Evolutionary conservation across 2,329 filamentous ascomycete species (phyloP), one percentile per base, ranked within the genome.

Genomic region (Penicillium sp.): DNA sequence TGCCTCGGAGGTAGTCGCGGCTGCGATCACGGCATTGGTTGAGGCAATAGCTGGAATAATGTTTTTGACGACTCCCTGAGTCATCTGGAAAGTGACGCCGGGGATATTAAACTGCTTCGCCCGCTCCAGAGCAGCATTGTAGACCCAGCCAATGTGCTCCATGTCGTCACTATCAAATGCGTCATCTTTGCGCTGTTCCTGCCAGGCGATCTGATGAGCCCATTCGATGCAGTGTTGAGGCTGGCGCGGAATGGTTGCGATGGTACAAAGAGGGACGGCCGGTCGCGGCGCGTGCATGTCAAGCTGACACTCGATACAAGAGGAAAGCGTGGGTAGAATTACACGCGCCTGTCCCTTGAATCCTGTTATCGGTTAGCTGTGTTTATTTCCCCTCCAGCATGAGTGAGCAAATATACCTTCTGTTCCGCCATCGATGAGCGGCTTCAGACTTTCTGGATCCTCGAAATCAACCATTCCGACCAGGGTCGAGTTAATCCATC

Each of bases 21-120:
- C 93, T 1, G 93, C 93, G 56, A 98, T 87, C 61, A 98, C 93
- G 50, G 93, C 91, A 66, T 98, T 98, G 6, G 93, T 98, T 1
- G 89, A 95, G n/a, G 93, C 93, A 63, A 98, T 98, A 26, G 93
- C 94, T 0, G 93, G 93, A 54, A 98, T 98, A 69, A 98, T 98
- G 71, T 98, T 98, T 72, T 98, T 98, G 62, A 98, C 88, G 2
- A 97, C 94, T 49, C 93, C 94, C 67, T 98, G 93, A 0, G 94
- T 96, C 69, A 96, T 83, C 6, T 87, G 85, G 69, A 98, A 98
- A 1, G 93, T 97, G 50, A 98, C 88, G 8, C 93, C 94, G 0
- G 82, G 70, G 60, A 98, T 98, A 61, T 86, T 84, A 72, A 95
- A 98, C 64, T 98, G 87, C 51, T 83, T 69, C 0, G 93, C 89